Conservation (phyloP, 139 green algal genomes). For the Bryopsis sp. region DNA sequence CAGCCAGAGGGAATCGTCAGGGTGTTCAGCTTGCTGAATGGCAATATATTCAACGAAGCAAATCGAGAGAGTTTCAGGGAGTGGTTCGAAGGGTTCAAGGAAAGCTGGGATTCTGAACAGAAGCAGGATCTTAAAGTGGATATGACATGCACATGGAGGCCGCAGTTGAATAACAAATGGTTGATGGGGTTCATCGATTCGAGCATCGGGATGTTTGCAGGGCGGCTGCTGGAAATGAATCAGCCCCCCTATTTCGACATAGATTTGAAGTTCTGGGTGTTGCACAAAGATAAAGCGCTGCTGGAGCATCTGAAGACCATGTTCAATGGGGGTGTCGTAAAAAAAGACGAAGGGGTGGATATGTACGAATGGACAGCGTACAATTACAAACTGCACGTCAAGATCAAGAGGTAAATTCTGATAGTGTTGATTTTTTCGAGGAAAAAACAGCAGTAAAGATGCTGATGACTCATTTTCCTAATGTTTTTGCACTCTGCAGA, state of each 20-base stretch:
- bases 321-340: neutral
- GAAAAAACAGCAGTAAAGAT: too few species aligned
- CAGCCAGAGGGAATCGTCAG: neutral
- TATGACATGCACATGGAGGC: neutral
- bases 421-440: too few species aligned
- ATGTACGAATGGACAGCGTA: neutral
- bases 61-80: neutral
- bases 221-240: neutral
- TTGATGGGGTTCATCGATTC: constrained; percentile 3
- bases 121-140: neutral
- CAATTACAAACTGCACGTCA: neutral
- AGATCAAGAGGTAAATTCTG: neutral
- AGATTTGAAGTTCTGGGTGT: neutral
- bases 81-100: neutral
- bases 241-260: neutral
- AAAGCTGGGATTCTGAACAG: neutral
- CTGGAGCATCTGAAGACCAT: neutral
- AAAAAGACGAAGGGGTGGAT: neutral
- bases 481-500: too few species aligned
- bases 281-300: neutral
- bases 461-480: too few species aligned
- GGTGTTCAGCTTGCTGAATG: neutral
- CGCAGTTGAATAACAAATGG: constrained; percentile 2
- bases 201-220: neutral
- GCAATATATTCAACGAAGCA: neutral